Evolutionary conservation across 2,329 filamentous ascomycete species (phyloP).

Genomic region (Chaetomiaceae sp.): DNA sequence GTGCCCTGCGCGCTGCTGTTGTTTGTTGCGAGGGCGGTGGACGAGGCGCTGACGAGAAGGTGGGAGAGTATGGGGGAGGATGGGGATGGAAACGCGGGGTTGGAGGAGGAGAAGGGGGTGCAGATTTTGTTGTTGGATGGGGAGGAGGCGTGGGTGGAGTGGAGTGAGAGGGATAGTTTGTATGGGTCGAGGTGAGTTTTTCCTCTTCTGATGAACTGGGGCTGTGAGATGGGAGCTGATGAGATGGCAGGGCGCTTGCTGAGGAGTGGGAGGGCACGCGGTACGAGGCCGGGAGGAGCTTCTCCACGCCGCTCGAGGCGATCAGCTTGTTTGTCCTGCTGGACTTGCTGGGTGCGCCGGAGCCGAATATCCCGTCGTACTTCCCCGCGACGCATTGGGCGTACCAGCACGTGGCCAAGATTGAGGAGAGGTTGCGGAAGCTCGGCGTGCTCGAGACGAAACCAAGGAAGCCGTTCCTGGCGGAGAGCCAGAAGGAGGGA

Average conservation of each 20-base stretch:
- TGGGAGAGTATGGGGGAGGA: constrained; percentile 65
- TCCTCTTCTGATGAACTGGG: not conserved
- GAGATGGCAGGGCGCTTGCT: constrained; percentile 59
- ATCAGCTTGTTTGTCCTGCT: constrained; percentile 65
- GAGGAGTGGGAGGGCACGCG: constrained; percentile 70
- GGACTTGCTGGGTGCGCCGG: constrained; percentile 55
- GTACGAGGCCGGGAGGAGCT: constrained; percentile 69
- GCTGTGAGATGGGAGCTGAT: not conserved
- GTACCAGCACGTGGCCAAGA: constrained; percentile 53
- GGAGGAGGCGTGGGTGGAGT: constrained; percentile 82
- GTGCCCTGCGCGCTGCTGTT: constrained; percentile 92
- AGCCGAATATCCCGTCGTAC: constrained; percentile 59
- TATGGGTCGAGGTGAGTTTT: constrained; percentile 72
- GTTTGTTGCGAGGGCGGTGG: constrained; percentile 76
- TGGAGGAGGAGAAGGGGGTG: constrained; percentile 76
- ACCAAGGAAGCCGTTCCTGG: constrained; percentile 54
- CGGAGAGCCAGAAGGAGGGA: constrained; percentile 53
- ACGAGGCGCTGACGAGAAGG: constrained; percentile 72
- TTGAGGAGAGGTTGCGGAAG: constrained; percentile 55
- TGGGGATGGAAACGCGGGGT: constrained; percentile 31
- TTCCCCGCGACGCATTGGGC: constrained; percentile 70
- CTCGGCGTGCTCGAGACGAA: constrained; percentile 48
- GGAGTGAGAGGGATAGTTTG: constrained; percentile 77
- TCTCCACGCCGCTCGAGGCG: constrained; percentile 67
- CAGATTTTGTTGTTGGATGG: constrained; percentile 90